Evolutionary conservation across 768 basidiomycete genomes (phyloP).

Genomic region (Antrodiella citrinella): DNA sequence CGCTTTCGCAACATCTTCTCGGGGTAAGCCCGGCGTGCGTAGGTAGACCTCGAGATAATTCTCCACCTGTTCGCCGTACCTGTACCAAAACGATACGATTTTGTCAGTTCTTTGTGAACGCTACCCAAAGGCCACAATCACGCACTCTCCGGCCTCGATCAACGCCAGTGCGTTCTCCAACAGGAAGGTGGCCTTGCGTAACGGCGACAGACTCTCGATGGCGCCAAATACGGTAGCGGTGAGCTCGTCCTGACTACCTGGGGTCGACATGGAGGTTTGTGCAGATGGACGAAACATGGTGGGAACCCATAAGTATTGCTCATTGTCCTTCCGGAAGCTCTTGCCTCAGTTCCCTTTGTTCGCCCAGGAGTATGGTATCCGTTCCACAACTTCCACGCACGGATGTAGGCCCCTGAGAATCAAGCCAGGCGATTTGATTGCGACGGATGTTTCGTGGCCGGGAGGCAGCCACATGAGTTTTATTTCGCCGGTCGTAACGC

Average conservation of each 20-base stretch:
- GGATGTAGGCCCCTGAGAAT: neutral
- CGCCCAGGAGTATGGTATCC: neutral
- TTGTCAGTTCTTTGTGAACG: no score
- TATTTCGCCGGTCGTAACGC: no score
- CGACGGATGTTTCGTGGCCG: neutral
- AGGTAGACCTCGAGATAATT: constrained; percentile 61
- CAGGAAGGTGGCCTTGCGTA: constrained; percentile 26
- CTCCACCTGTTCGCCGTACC: constrained; percentile 59
- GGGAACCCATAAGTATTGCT: constrained; percentile 6
- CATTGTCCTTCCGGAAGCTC: neutral
- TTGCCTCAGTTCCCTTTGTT: neutral
- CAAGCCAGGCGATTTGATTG: neutral
- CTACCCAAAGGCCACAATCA: no score
- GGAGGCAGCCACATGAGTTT: neutral
- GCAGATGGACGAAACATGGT: constrained; percentile 4
- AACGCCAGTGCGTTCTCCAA: constrained; percentile 26
- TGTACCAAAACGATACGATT: constrained; percentile 23
- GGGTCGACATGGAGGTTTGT: constrained; percentile 1
- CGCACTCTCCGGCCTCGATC: constrained; percentile 29
- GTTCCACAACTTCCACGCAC: neutral
- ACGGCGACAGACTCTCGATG: constrained; percentile 21
- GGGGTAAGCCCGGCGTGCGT: constrained; percentile 47
- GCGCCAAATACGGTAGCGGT: constrained; percentile 26
- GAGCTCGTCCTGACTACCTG: constrained; percentile 24
- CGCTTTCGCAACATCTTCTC: constrained; percentile 43